Base-by-base conservation (phyloP, 257 asterid species). In the Striga asiatica region DNA sequence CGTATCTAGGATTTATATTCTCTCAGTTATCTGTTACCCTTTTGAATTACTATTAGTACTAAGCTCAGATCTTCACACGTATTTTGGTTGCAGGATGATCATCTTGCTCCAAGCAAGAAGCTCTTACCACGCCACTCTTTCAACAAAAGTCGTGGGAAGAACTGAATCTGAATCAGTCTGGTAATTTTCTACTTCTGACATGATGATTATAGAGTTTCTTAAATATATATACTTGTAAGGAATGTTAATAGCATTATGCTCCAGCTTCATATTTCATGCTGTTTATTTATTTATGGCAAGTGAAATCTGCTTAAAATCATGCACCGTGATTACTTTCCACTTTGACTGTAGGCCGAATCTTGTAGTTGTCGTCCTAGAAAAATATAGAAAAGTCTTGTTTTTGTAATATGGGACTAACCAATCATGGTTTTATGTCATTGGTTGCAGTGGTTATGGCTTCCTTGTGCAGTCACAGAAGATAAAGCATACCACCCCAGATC, bases 121-220 rank as follows among this genome's bases (percentile, higher is more conserved):
- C 94, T 80, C 70, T 66, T 91, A 89, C 73, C 92, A 6, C 78
- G 70, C 16, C 77, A 80, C 71, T 87, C 98, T 60, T 78, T 81
- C 66, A 84, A 78, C 87, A 84, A 77, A 72, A 78, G 70, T 69
- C 81, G 76, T 46, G 88, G 92, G 49, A 81, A 72, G 66, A 84
- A 68, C 73, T 84, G 80, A 81, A 50, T 11, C 28, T 38, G 67
- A 61, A 23, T 19, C 45, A 17, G 37, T 41, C 62, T 64, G 84
- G 86, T 81, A 76, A 35, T 46, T 62, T 60, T 49, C 67, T 53
- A 27, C 55, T 23, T 37, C 72, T 56, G 25, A 10, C 63, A 19
- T 47, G 29, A 39, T 47, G 14, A 32, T 21, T 35, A 5, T 43
- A 32, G 28, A 39, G 41, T 12, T 43, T 6, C 3, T 41, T 13